These are phyloP conservation scores for Phytophthora fragariaefolia DNA, from an alignment of 352 stramenopile genomes.

Conservation along the genomic window DNA sequence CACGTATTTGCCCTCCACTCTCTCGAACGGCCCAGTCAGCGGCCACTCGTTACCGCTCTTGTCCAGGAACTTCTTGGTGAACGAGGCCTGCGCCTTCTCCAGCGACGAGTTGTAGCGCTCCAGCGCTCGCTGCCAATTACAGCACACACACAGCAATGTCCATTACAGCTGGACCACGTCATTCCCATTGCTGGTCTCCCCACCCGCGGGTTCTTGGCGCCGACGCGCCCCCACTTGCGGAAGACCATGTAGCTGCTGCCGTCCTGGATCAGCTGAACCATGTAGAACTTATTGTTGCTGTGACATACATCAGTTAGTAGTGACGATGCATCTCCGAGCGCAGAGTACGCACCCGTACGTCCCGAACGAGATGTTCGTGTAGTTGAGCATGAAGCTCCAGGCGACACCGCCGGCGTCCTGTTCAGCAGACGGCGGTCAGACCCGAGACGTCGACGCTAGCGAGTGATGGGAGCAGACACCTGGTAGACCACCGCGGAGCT, in stretches of 20 bases:
- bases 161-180: not conserved
- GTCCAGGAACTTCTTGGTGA: constrained; percentile 67
- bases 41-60: constrained; percentile 79
- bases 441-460: not conserved
- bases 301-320: not conserved
- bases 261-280: constrained; percentile 70
- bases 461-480: constrained; percentile 4
- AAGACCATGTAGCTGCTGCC: constrained; percentile 54
- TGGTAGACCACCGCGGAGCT: constrained; percentile 36
- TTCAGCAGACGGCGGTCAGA: constrained; percentile 1
- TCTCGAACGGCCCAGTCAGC: constrained; percentile 48
- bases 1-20: constrained; percentile 62
- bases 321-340: not conserved
- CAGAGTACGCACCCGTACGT: constrained; percentile 45
- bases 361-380: constrained; percentile 57
- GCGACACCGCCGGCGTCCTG: constrained; percentile 40
- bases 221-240: constrained; percentile 75
- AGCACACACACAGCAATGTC: too few relatives aligned
- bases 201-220: constrained; percentile 70
- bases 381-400: constrained; percentile 61
- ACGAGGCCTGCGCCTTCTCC: constrained; percentile 58
- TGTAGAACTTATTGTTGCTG: constrained; percentile 84
- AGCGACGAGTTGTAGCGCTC: constrained; percentile 50
- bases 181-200: not conserved
- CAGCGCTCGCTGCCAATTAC: constrained; percentile 31